These are phyloP conservation scores for Fomitopsis betulina DNA, from an alignment of 1,284 basidiomycete species.

Conservation along the genomic window DNA sequence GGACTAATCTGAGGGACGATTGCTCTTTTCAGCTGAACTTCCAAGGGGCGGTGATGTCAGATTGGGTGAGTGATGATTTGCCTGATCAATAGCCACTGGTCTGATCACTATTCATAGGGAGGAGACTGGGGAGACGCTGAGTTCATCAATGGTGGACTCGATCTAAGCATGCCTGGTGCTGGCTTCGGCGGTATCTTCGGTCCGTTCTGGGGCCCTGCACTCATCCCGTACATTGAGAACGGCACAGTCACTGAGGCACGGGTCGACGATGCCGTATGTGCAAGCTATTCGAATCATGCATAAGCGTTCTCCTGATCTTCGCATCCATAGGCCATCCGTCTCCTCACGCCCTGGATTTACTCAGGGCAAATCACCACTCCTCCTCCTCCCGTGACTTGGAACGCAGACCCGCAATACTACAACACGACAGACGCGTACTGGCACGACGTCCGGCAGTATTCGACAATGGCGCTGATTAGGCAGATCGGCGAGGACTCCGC, in stretches of 20 bases:
- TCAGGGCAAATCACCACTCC: not conserved
- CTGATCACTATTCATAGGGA: not conserved
- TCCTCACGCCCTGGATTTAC: not conserved
- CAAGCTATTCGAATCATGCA: too few relatives aligned
- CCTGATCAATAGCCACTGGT: not conserved
- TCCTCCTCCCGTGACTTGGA: not conserved
- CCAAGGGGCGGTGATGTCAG: conserved; percentile 44
- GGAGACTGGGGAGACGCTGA: conserved; percentile 46
- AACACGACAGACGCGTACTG: conserved; percentile 19
- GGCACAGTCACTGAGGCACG: conserved; percentile 59
- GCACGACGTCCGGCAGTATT: conserved; percentile 1
- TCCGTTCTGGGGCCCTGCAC: not conserved
- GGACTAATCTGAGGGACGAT: not conserved
- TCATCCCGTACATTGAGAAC: conserved; percentile 21
- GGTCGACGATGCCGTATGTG: conserved; percentile 28
- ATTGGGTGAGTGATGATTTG: conserved; percentile 6
- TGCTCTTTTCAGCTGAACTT: conserved; percentile 30
- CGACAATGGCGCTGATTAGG: conserved; percentile 30
- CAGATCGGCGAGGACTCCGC: conserved; percentile 53
- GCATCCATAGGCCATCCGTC: not conserved
- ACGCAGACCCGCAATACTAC: not conserved
- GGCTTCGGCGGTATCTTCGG: not conserved
- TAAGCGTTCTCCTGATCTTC: not conserved
- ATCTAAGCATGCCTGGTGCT: conserved; percentile 32
- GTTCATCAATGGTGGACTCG: conserved; percentile 46